Conservation (phyloP, 2,329 filamentous ascomycete genomes). For the Colletotrichum gloeosporioides region DNA sequence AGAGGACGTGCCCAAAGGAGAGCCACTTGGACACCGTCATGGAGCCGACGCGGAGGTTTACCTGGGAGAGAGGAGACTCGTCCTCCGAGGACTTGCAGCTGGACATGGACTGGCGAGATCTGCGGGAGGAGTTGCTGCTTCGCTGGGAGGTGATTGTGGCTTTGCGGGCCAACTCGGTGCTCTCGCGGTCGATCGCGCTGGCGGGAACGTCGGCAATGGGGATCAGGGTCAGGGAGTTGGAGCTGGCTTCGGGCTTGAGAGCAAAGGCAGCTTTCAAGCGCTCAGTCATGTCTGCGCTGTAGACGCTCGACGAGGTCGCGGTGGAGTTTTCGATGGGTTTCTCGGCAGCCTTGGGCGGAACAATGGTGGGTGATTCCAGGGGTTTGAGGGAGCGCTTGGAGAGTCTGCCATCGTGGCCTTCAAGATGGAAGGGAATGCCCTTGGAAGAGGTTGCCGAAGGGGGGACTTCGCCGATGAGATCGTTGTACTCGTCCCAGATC, state of each 20-base stretch:
- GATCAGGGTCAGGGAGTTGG: constrained; percentile 49
- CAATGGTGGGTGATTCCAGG: constrained; percentile 55
- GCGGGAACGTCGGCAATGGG: constrained; percentile 44
- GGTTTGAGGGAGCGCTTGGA: constrained; percentile 38
- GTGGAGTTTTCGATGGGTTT: constrained; percentile 21
- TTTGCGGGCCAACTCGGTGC: constrained; percentile 17
- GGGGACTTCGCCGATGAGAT: constrained; percentile 74
- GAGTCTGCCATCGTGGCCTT: constrained; percentile 48
- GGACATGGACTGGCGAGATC: constrained; percentile 45
- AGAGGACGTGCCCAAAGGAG: constrained; percentile 82
- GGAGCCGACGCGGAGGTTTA: constrained; percentile 79
- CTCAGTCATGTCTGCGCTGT: constrained; percentile 60
- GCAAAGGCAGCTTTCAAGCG: constrained; percentile 54
- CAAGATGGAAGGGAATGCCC: constrained; percentile 61
- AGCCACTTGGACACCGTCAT: constrained; percentile 90
- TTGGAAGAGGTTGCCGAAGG: constrained; percentile 62
- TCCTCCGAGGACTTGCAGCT: constrained; percentile 58
- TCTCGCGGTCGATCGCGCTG: constrained; percentile 31
- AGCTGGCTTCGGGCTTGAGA: constrained; percentile 37
- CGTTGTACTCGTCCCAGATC: constrained; percentile 93
- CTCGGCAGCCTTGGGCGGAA: constrained; percentile 4
- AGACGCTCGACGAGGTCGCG: constrained; percentile 53
- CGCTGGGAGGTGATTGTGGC: constrained; percentile 25
- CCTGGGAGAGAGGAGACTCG: constrained; percentile 69
- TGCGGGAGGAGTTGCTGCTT: constrained; percentile 37